These are phyloP conservation scores for Penicillium crystallinum DNA, from an alignment of 495 filamentous ascomycete genomes.

Conservation along the genomic window DNA sequence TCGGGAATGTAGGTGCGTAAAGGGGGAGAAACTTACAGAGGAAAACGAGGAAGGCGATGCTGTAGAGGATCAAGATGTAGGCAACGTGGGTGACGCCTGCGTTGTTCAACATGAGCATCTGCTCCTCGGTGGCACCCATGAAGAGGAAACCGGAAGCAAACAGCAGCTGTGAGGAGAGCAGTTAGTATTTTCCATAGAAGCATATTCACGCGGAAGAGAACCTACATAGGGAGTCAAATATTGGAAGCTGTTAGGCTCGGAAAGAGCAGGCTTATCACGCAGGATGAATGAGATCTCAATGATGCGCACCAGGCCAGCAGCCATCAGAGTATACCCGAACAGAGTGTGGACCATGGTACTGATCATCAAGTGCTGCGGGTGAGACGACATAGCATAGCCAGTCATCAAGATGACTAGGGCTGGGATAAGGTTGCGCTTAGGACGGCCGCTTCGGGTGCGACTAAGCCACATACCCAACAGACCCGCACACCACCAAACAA, in stretches of 20 bases:
- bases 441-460: slow-evolving; percentile 70
- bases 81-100: slow-evolving; percentile 81
- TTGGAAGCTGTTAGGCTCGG: slow-evolving; percentile 81
- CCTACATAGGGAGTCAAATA: slow-evolving; percentile 86
- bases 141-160: slow-evolving; percentile 94
- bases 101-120: slow-evolving; percentile 70
- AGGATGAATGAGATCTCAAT: slow-evolving; percentile 90
- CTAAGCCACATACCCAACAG: slow-evolving; percentile 90
- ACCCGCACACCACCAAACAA: slow-evolving; percentile 96
- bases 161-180: slow-evolving; percentile 56
- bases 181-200: slow-evolving; percentile 13
- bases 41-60: slow-evolving; percentile 83
- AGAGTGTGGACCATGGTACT: slow-evolving; percentile 87
- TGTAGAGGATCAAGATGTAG: slow-evolving; percentile 87
- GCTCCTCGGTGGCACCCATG: slow-evolving; percentile 95
- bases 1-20: not conserved
- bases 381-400: slow-evolving; percentile 90
- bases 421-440: slow-evolving; percentile 89
- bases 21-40: slow-evolving; percentile 53
- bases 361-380: slow-evolving; percentile 75
- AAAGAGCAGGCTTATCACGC: slow-evolving; percentile 58
- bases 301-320: slow-evolving; percentile 72
- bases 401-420: slow-evolving; percentile 86
- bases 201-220: slow-evolving; percentile 8
- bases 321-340: slow-evolving; percentile 96